A percentile compares a stretch with the other conserved stretches of the same genome.
phyloP scores from a whole-genome alignment of 352 stramenopile species.

The Globisporangium apiculatum region DNA sequence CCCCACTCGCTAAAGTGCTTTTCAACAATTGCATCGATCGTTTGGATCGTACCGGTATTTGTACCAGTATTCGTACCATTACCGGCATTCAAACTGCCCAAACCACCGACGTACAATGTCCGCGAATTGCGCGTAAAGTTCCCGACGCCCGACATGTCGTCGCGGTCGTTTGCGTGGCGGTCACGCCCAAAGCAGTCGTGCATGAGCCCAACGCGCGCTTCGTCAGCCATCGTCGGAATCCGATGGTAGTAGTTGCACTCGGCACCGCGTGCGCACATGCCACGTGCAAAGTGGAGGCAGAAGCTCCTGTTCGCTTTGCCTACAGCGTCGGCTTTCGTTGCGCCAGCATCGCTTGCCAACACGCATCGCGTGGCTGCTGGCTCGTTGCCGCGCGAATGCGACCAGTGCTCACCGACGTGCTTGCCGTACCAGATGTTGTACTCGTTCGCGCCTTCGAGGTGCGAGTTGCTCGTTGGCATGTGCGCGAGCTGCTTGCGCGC shows the following conservation, averaged over 20 bases:
- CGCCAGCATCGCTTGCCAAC: slow-evolving; percentile 80
- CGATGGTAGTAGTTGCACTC: slow-evolving; percentile 93
- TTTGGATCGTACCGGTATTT: too few species aligned
- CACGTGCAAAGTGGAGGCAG: slow-evolving; percentile 90
- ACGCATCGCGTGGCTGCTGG: slow-evolving; percentile 82
- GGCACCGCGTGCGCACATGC: slow-evolving; percentile 81
- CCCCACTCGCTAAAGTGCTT: slow-evolving; percentile 92
- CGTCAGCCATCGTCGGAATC: slow-evolving; percentile 68
- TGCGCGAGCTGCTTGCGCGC: slow-evolving; percentile 89
- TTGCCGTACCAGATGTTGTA: slow-evolving; percentile 97
- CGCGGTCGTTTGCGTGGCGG: slow-evolving; percentile 85
- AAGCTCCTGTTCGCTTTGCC: slow-evolving; percentile 86
- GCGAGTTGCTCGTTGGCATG: slow-evolving; percentile 79
- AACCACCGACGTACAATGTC: slow-evolving; percentile 88
- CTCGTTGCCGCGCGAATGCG: slow-evolving; percentile 77
- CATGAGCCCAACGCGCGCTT: slow-evolving; percentile 78
- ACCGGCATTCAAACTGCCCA: slow-evolving; percentile 42
- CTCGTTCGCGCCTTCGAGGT: slow-evolving; percentile 88
- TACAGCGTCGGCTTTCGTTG: slow-evolving; percentile 88
- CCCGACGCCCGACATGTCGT: slow-evolving; percentile 91
- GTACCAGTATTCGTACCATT: too few species aligned
- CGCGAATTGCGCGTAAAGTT: slow-evolving; percentile 89
- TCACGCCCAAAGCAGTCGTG: slow-evolving; percentile 91
- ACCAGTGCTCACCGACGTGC: slow-evolving; percentile 89
- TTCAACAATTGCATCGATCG: slow-evolving; percentile 57